Evolutionary conservation across 768 basidiomycete species (phyloP).

Genomic region (Lentinula detonsa): DNA sequence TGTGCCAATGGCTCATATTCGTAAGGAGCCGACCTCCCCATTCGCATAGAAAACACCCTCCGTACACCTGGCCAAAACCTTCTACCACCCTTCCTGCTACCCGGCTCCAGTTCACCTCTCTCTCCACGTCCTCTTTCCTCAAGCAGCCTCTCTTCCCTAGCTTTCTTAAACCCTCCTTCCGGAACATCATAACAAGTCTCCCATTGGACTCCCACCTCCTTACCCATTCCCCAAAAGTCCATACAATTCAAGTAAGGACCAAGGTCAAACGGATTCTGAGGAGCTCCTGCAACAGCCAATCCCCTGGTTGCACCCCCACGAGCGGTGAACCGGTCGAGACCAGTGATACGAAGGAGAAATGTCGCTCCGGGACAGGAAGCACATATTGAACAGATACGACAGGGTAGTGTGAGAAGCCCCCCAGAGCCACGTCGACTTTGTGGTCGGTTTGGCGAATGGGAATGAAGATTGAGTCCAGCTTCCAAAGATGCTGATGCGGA

Average conservation of each 20-base stretch:
- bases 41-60: conserved; percentile 1
- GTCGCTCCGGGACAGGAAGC: conserved; percentile 36
- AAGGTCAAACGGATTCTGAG: conserved; percentile 88
- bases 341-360: conserved; percentile 87
- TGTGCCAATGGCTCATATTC: conserved; percentile 5
- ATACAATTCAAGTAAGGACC: conserved; percentile 75
- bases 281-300: conserved; percentile 67
- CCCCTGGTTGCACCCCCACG: conserved; percentile 83
- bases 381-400: conserved; percentile 13
- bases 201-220: conserved; percentile 87
- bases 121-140: conserved; percentile 46
- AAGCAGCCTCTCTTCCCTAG: conserved; percentile 50
- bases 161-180: conserved; percentile 74
- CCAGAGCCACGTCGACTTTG: conserved; percentile 29
- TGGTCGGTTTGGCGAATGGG: conserved; percentile 39
- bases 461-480: conserved; percentile 26
- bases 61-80: background rate
- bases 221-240: conserved; percentile 91
- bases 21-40: background rate
- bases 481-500: conserved; percentile 12
- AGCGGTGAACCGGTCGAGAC: conserved; percentile 88
- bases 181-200: conserved; percentile 87
- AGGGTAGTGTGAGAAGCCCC: conserved; percentile 4
- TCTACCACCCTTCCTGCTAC: background rate
- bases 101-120: background rate